Base-by-base conservation (phyloP, 495 filamentous ascomycete species). In the Penicillium chermesinum region DNA sequence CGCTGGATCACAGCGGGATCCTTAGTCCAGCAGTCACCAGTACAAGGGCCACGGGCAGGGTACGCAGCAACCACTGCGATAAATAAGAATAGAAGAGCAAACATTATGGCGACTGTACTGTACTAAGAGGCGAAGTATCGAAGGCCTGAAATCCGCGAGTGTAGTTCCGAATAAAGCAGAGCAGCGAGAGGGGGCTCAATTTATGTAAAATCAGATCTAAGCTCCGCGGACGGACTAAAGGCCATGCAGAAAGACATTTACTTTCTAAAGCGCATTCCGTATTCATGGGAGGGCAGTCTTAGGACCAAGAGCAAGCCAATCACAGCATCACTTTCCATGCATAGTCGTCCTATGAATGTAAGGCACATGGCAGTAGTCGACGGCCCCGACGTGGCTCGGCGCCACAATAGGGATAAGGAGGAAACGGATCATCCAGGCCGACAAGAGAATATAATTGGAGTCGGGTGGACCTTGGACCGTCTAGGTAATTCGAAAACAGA, bases 1-100 rank as follows among this genome's bases (percentile, higher is more conserved):
- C 85, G 80, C 30, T 75, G 76, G 50, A 85, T 79, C 46, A 88
- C 69, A 27, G 78, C 64, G 14, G 83, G 83, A 53, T 88, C 85
- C 43, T 88, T 82, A 21, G 76, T 63, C 49, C 65, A 74, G 66
- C 84, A 88, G 17, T 67, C 65, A 19, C 83, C 82, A 9, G 67
- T 71, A 63, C 84, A 86, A 8, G 76, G 52, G 9, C 74, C 69
- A 0, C 81, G 81, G 46, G 78, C 72, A 12, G 73, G 64, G 53
- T 76, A 77, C 19, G 66, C 65, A 16, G 59, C 61, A 41, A 58
- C 66, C 40, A 69, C 53, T 1, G 64, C 58, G 14, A 57, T 40
- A 27, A 60, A 53, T 2, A 57, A 43, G 37, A 50, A 58, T 19
- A 63, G 35, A 2, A 63, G 49, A 19, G 49, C 54, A 46, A 61